Percentiles rank a stretch among this genome's conserved stretches.
Conservation (phyloP, 2,329 filamentous ascomycete species). For the Tolypocladium sp. region DNA sequence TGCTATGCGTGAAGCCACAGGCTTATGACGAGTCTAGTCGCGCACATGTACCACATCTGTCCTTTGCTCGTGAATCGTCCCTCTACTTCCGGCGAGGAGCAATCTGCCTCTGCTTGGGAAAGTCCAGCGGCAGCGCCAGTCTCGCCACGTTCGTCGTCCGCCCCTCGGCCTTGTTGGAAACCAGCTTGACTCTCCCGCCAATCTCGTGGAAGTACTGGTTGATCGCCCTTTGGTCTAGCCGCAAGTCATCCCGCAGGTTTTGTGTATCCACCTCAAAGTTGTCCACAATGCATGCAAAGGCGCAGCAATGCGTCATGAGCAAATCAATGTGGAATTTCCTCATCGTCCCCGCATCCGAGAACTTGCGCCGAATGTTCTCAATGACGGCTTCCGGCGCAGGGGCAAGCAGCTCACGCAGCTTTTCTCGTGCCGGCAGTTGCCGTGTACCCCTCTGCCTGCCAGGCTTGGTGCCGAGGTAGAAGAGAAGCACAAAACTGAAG, state of each 20-base stretch:
- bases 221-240: slow-evolving; percentile 62
- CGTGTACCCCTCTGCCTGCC: slow-evolving; percentile 37
- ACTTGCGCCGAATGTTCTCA: slow-evolving; percentile 59
- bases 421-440: slow-evolving; percentile 50
- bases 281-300: slow-evolving; percentile 61
- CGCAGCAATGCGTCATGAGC: slow-evolving; percentile 64
- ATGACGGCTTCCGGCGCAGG: slow-evolving; percentile 53
- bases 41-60: not conserved
- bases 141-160: slow-evolving; percentile 50
- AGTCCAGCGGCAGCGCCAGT: slow-evolving; percentile 69
- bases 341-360: slow-evolving; percentile 54
- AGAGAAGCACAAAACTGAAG: slow-evolving; percentile 46
- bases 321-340: slow-evolving; percentile 65
- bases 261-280: slow-evolving; percentile 64
- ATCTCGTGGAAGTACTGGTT: slow-evolving; percentile 67
- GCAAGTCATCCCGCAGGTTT: slow-evolving; percentile 62
- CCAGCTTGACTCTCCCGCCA: slow-evolving; percentile 56
- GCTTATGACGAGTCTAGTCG: not conserved
- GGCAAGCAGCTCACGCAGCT: slow-evolving; percentile 47
- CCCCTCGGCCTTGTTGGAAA: slow-evolving; percentile 53
- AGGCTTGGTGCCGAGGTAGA: slow-evolving; percentile 38
- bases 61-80: not conserved
- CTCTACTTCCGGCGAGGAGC: slow-evolving; percentile 18
- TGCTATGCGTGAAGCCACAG: not conserved
- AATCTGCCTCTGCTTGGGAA: slow-evolving; percentile 54